Conservation (phyloP, 768 basidiomycete genomes). For the Cystoderma amianthinum region DNA sequence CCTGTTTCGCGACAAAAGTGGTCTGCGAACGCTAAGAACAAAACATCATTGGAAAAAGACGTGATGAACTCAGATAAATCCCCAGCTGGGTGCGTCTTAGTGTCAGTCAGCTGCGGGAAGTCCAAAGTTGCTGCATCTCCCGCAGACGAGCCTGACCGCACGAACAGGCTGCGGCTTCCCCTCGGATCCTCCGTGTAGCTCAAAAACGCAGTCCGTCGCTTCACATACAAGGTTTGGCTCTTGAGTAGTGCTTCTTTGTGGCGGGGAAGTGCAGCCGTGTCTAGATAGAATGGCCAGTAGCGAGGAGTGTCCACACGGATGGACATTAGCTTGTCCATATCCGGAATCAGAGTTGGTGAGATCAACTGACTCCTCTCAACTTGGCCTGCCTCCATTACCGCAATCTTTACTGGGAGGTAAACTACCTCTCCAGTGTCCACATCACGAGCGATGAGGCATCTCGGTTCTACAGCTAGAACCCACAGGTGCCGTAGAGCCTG, state of each 20-base stretch:
- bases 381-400: slow-evolving; percentile 58
- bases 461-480: slow-evolving; percentile 92
- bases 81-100: slow-evolving; percentile 57
- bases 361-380: slow-evolving; percentile 73
- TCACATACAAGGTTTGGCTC: slow-evolving; percentile 85
- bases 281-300: slow-evolving; percentile 91
- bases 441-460: slow-evolving; percentile 88
- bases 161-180: slow-evolving; percentile 87
- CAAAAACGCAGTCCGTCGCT: slow-evolving; percentile 86
- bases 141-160: slow-evolving; percentile 78
- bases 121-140: slow-evolving; percentile 84
- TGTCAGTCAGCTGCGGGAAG: slow-evolving; percentile 68
- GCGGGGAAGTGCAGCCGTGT: slow-evolving; percentile 57
- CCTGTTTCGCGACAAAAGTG: slow-evolving; percentile 61
- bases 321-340: slow-evolving; percentile 73
- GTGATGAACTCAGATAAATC: slow-evolving; percentile 83
- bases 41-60: slow-evolving; percentile 76
- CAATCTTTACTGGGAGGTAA: slow-evolving; percentile 88
- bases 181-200: slow-evolving; percentile 93
- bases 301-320: slow-evolving; percentile 90
- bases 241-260: slow-evolving; percentile 66
- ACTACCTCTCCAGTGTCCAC: slow-evolving; percentile 89
- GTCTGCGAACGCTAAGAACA: slow-evolving; percentile 78
- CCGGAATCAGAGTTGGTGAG: slow-evolving; percentile 89
- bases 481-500: slow-evolving; percentile 94